phyloP scores from a whole-genome alignment of 2,329 filamentous ascomycete species.

The Aspergillus sclerotialis region DNA sequence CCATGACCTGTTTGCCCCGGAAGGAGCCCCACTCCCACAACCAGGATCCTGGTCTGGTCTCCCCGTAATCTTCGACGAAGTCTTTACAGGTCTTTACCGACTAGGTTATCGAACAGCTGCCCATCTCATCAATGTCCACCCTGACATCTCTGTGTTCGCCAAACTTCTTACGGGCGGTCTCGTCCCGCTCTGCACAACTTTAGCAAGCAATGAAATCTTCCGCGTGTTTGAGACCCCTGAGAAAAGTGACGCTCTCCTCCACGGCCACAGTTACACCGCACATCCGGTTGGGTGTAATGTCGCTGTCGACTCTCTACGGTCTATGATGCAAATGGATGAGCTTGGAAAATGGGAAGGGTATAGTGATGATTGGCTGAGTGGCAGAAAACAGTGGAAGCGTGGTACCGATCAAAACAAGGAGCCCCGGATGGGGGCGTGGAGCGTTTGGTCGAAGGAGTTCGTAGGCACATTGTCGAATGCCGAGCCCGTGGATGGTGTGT shows the following conservation, averaged over 20 bases:
- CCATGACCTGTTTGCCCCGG: slow-evolving; percentile 46
- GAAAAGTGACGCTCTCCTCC: slow-evolving; percentile 71
- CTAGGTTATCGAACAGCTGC: slow-evolving; percentile 66
- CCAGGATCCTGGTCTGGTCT: slow-evolving; percentile 58
- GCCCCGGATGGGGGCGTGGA: slow-evolving; percentile 48
- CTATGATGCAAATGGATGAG: slow-evolving; percentile 54
- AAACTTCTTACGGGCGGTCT: slow-evolving; percentile 78
- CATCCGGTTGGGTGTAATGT: slow-evolving; percentile 76
- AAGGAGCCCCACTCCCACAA: slow-evolving; percentile 1
- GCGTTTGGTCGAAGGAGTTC: slow-evolving; percentile 60
- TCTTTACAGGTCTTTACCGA: slow-evolving; percentile 79
- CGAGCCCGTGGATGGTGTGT: slow-evolving; percentile 54
- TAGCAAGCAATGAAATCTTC: slow-evolving; percentile 69
- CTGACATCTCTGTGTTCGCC: slow-evolving; percentile 74
- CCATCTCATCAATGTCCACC: slow-evolving; percentile 59
- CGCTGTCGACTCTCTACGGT: slow-evolving; percentile 58
- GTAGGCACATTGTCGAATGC: slow-evolving; percentile 53
- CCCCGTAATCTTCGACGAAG: slow-evolving; percentile 76
- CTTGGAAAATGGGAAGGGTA: slow-evolving; percentile 52
- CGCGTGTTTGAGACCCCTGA: slow-evolving; percentile 62
- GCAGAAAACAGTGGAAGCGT: no score
- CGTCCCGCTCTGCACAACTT: slow-evolving; percentile 67
- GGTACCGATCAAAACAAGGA: slow-evolving; percentile 1
- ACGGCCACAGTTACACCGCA: slow-evolving; percentile 82
- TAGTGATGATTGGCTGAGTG: slow-evolving; percentile 45